phyloP scores from a whole-genome alignment of 345 rosid genomes.

The Brassica rapa region DNA sequence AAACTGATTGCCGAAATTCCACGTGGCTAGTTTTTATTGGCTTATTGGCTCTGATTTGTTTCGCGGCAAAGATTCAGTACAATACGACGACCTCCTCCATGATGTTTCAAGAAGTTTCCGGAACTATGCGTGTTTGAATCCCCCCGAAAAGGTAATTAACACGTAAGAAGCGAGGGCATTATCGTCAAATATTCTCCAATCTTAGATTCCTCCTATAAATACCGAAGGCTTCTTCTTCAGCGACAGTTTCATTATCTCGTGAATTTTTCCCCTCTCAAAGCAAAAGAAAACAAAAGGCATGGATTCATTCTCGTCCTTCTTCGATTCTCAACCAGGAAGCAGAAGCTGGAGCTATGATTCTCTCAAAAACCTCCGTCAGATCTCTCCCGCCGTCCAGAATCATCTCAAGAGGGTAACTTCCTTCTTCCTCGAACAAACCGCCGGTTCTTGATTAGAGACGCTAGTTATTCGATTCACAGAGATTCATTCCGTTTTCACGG shows the following conservation, averaged over 20 bases:
- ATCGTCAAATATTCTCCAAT: neutral
- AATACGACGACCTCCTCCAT: neutral
- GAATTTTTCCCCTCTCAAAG: neutral
- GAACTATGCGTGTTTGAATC: neutral
- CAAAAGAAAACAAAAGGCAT: conserved; percentile 15
- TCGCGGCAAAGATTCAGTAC: neutral
- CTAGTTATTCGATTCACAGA: neutral
- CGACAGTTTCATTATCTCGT: neutral
- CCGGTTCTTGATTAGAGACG: neutral
- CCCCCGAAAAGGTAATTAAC: neutral
- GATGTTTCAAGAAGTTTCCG: neutral
- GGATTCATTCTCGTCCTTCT: conserved; percentile 85
- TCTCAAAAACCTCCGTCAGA: neutral
- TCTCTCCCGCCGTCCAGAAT: conserved; percentile 63
- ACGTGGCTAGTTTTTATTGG: no score
- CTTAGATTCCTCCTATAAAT: neutral
- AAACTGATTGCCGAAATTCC: neutral
- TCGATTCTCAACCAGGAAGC: conserved; percentile 62
- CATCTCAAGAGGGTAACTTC: conserved; percentile 81
- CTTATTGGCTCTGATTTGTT: neutral
- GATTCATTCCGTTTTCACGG: neutral
- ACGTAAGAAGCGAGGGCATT: neutral
- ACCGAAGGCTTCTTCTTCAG: neutral
- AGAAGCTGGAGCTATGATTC: conserved; percentile 1
- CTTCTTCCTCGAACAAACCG: neutral